Evolutionary conservation across 371 early-diverging fungal species (phyloP), one percentile per base, ranked within the genome.

Genomic region (Mortierella sp.): DNA sequence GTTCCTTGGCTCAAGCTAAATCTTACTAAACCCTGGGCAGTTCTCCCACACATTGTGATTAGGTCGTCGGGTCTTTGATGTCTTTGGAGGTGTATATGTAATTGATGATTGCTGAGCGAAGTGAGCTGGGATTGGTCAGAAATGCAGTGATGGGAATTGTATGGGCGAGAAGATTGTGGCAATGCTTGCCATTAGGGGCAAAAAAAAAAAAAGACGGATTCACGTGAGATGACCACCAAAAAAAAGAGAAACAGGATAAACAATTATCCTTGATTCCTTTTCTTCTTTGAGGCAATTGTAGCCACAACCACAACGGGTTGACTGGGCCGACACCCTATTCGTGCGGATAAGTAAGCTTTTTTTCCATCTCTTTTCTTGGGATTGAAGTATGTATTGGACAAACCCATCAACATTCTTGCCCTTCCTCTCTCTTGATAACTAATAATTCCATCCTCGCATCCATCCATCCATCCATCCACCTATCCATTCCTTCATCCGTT

Each of bases 11-110:
- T 28, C n/a, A n/a, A 15, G 11, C 7, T 11, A 28, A 40, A 21
- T 19, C 57, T 32, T 73, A 81, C 82, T 72, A 81, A 24, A 10
- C 82, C 82, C 41, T 81, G 82, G 9, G 76, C 82, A 28, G 82
- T 81, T 48, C 82, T 75, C 19, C 82, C 82, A 40, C 82, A 81
- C 82, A 81, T 81, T 62, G 28, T 13, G 3, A 8, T 11, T 43
- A 5, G 6, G 13, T 6, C 47, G 4, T 43, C 36, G 6, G 36
- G 36, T 2, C 40, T 10, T 60, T 10, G 5, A 57, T 57, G 58
- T 11, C 32, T 36, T 3, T 3, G 36, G 53, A 19, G 22, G 11
- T 32, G 33, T 7, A 57, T 24, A 8, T 57, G 58, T 24, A 50
- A 16, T n/a, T 50, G 16, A 57, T 57, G 58, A 4, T 16, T 57